These are phyloP conservation scores for Thielaviopsis cerberus DNA, from an alignment of 2,329 filamentous ascomycete species.

Conservation along the genomic window DNA sequence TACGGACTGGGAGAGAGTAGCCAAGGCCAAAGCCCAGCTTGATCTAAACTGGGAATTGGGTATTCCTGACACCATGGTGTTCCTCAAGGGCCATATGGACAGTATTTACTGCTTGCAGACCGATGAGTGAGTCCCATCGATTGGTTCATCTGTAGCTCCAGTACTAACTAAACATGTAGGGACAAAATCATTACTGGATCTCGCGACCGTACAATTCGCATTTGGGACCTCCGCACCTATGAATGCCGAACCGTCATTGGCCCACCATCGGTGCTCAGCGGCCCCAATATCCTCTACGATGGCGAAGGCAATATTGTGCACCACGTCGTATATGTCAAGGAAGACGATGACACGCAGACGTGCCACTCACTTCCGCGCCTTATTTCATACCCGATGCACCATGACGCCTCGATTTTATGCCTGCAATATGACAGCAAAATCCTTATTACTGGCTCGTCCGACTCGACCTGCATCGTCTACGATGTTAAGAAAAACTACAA, in stretches of 20 bases:
- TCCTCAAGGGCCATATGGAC: constrained; percentile 82
- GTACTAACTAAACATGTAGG: constrained; percentile 27
- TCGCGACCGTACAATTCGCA: constrained; percentile 80
- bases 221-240: constrained; percentile 87
- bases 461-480: constrained; percentile 81
- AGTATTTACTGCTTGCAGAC: constrained; percentile 98
- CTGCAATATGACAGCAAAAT: constrained; percentile 86
- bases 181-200: constrained; percentile 94
- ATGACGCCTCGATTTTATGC: constrained; percentile 84
- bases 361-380: constrained; percentile 32
- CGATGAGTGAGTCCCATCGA: constrained; percentile 79
- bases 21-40: constrained; percentile 56
- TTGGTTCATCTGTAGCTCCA: no score
- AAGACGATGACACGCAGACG: constrained; percentile 22
- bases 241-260: constrained; percentile 76
- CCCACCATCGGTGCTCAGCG: constrained; percentile 44
- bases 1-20: constrained; percentile 76
- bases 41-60: constrained; percentile 64
- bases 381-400: constrained; percentile 45
- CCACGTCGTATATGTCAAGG: constrained; percentile 35
- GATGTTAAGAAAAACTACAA: constrained; percentile 60
- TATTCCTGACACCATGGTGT: constrained; percentile 55
- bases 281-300: constrained; percentile 32
- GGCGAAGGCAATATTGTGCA: constrained; percentile 33
- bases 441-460: constrained; percentile 86